Conservation (phyloP, 2,329 filamentous ascomycete genomes). For the Dactylellina leptospora region DNA sequence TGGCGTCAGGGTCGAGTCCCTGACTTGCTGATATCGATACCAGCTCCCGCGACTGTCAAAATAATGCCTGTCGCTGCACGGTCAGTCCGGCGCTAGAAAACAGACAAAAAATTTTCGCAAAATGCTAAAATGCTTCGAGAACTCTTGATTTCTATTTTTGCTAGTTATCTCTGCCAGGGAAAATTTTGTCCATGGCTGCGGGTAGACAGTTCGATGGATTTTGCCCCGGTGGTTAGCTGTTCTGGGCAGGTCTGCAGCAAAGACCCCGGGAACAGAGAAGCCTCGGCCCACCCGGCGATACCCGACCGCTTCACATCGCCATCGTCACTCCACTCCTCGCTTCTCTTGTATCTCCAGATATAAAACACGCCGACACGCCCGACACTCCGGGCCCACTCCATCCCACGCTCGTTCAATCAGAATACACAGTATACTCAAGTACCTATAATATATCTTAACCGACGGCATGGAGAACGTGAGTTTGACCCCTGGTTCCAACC, state of each 20-base stretch:
- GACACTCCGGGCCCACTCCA: constrained; percentile 2
- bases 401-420: not conserved
- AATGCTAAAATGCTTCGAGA: constrained; percentile 4
- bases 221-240: constrained; percentile 22
- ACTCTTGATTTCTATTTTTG: constrained; percentile 28
- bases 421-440: not conserved
- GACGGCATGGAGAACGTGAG: constrained; percentile 48
- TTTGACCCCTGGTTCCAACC: constrained; percentile 15
- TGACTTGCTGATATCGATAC: constrained; percentile 16
- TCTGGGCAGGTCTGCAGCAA: constrained; percentile 32
- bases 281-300: constrained; percentile 41
- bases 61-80: constrained; percentile 4
- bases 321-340: constrained; percentile 30
- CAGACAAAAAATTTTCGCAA: constrained; percentile 14
- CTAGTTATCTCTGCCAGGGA: constrained; percentile 6
- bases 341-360: constrained; percentile 1
- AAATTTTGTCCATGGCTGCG: constrained; percentile 39
- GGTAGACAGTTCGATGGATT: constrained; percentile 5
- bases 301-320: constrained; percentile 24
- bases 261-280: constrained; percentile 11
- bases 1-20: constrained; percentile 36
- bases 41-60: constrained; percentile 24
- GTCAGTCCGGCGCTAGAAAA: constrained; percentile 50
- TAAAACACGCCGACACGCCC: constrained; percentile 20
- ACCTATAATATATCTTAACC: not conserved